These are phyloP conservation scores for Sordariomycetes sp. DNA, from an alignment of 2,329 filamentous ascomycete species.

Conservation along the genomic window DNA sequence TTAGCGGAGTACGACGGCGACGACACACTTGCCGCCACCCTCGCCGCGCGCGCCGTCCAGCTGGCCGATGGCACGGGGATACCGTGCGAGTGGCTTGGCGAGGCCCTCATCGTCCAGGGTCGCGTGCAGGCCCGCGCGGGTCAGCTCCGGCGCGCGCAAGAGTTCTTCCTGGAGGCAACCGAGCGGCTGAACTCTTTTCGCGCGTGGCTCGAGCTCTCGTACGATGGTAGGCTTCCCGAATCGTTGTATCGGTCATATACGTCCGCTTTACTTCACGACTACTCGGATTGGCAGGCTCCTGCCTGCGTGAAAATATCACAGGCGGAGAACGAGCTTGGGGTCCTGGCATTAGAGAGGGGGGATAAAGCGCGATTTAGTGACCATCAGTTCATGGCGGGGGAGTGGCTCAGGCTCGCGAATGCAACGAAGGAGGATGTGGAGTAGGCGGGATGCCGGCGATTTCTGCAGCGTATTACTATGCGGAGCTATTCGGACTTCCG, in stretches of 20 bases:
- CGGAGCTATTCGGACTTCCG: too few relatives aligned
- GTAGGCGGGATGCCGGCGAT: too few relatives aligned
- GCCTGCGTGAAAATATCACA: neutral
- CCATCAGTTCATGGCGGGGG: neutral
- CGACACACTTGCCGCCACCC: constrained; percentile 2
- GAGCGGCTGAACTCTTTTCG: neutral
- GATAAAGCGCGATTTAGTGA: neutral
- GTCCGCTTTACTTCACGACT: too few relatives aligned
- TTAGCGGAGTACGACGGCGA: neutral
- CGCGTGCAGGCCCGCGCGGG: neutral
- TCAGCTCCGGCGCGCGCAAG: neutral
- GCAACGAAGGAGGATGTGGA: neutral
- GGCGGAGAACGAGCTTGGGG: neutral
- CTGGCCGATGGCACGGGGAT: neutral
- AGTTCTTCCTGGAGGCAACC: neutral
- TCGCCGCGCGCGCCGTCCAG: constrained; percentile 1
- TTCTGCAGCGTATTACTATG: too few relatives aligned
- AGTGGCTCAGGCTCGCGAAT: constrained; percentile 2
- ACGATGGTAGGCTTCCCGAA: neutral
- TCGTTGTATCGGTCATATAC: neutral
- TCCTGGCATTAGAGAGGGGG: neutral
- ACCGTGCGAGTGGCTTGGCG: neutral
- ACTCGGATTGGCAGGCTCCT: neutral
- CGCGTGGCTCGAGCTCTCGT: neutral
- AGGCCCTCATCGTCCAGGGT: neutral